Evolutionary conservation across 176 grass and related monocot genomes (phyloP).

Genomic region (Aegilops speltoides): DNA sequence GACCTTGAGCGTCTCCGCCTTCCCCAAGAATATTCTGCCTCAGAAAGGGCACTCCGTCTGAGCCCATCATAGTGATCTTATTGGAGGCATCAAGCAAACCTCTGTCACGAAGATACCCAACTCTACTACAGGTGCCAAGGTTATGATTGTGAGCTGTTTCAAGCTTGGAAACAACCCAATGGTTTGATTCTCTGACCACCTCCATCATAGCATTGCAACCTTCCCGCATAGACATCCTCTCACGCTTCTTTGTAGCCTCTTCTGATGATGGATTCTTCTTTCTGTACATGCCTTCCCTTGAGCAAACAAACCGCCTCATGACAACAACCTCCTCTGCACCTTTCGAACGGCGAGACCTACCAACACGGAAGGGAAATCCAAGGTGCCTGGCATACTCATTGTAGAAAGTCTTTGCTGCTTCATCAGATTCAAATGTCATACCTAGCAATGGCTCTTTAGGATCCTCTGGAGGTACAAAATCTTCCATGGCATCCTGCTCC

Average conservation of each 20-base stretch:
- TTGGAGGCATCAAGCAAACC: conserved; percentile 46
- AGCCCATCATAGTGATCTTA: conserved; percentile 40
- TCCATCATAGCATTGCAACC: conserved; percentile 99
- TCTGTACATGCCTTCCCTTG: conserved; percentile 67
- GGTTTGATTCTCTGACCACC: conserved; percentile 60
- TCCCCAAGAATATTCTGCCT: conserved; percentile 72
- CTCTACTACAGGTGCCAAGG: conserved; percentile 60
- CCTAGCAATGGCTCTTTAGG: conserved; percentile 58
- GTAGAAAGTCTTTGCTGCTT: conserved; percentile 83
- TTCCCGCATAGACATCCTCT: conserved; percentile 80
- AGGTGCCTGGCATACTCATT: conserved; percentile 72
- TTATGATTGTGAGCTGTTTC: conserved; percentile 85
- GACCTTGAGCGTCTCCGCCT: conserved; percentile 56
- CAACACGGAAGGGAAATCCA: conserved; percentile 80
- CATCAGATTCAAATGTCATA: conserved; percentile 77
- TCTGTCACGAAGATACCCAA: conserved; percentile 73
- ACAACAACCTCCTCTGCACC: conserved; percentile 75
- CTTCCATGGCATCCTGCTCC: conserved; percentile 28
- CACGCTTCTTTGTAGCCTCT: conserved; percentile 67
- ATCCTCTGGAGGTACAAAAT: conserved; percentile 32
- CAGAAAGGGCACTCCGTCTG: conserved; percentile 45
- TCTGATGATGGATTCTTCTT: conserved; percentile 44
- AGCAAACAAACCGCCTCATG: conserved; percentile 98
- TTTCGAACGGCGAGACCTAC: conserved; percentile 81
- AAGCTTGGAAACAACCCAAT: conserved; percentile 95